Conservation (phyloP, 805 yeast species). For the Kodamaea fukazawae region DNA sequence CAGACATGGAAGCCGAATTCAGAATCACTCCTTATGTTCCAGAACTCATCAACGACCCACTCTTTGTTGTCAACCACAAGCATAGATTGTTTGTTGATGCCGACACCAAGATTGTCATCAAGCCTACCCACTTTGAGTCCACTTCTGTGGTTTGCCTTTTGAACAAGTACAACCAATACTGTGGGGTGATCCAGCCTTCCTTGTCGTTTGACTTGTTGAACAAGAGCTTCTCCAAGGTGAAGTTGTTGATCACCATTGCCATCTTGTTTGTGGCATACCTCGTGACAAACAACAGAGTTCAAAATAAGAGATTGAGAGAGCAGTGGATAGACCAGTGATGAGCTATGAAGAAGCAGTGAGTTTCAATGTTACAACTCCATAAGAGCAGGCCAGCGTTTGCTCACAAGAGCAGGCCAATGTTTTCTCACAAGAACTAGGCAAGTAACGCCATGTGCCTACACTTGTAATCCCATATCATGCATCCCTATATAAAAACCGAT, state of each 20-base stretch:
- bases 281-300: constrained; percentile 57
- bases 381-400: no score
- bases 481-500: constrained; percentile 17
- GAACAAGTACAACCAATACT: constrained; percentile 64
- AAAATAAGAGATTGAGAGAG: constrained; percentile 49
- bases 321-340: constrained; percentile 45
- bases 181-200: constrained; percentile 77
- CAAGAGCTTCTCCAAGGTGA: constrained; percentile 61
- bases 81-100: constrained; percentile 23
- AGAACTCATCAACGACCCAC: constrained; percentile 42
- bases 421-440: no score
- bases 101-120: constrained; percentile 23
- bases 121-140: constrained; percentile 70
- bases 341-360: not conserved
- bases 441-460: no score
- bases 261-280: constrained; percentile 47
- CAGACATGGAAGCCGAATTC: constrained; percentile 55
- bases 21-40: constrained; percentile 66
- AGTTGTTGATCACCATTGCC: constrained; percentile 58
- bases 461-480: no score
- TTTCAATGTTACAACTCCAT: no score
- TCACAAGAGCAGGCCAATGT: no score
- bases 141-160: constrained; percentile 68
- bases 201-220: constrained; percentile 76
- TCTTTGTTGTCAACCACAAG: constrained; percentile 36